Evolutionary conservation across 345 rosid genomes (phyloP), one percentile per base, ranked within the genome.

Genomic region (Anastatica hierochuntica): DNA sequence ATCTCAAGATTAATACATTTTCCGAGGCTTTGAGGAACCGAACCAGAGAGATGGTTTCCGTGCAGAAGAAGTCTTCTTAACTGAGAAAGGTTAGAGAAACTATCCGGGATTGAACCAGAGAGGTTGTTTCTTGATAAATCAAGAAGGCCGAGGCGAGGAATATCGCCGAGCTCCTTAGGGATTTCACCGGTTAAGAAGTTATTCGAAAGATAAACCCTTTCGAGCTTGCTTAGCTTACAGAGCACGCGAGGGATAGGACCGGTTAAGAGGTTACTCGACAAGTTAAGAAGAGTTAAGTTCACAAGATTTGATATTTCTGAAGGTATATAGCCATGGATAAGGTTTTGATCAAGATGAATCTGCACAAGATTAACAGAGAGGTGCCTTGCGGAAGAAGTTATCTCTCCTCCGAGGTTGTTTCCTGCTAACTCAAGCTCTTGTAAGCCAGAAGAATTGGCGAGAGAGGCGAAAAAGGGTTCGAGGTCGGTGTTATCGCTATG

Each of bases 361-460:
- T 84, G 81, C 30, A 74, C 76, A 68, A 87, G 73, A n/a, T 72
- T 73, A 1, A 10, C 19, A 4, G 96, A 74, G 55, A 90, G 95
- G 70, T 75, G 56, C 44, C 88, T 79, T 57, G 82, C 39, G 44
- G 72, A 63, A 55, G 85, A 49, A 72, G 96, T 75, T 33, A 90
- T 74, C 68, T 52, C 61, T 45, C 95, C 96, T 19, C 79, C 72
- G 7, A 90, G 84, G 41, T 53, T 67, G 64, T 87, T 90, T 53
- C 90, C 96, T 0, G 84, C 96, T 51, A 90, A 53, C 56, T 79
- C 95, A 1, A 90, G 88, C 54, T 84, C 96, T 66, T 78, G 80
- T 21, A 87, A 63, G 60, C 74, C 58, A 10, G 84, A 74, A 4
- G 77, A 71, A 63, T 76, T 82, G 14, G 62, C 73, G 1, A 90